Conservation (phyloP, 2,329 filamentous ascomycete genomes). For the Escovopsis weberi region DNA sequence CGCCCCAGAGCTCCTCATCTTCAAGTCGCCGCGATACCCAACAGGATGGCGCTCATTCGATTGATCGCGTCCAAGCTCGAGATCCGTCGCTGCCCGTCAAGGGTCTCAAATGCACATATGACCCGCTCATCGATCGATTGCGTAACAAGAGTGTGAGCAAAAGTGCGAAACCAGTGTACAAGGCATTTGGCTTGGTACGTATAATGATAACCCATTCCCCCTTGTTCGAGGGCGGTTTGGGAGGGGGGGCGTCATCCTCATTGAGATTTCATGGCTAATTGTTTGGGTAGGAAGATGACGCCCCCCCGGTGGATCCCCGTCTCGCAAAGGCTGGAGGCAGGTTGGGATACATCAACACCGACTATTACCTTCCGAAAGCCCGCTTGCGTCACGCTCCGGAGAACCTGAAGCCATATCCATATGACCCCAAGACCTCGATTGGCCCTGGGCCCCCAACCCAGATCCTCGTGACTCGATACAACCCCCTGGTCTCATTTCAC, state of each 20-base stretch:
- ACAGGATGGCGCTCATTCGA: constrained; percentile 19
- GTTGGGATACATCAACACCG: constrained; percentile 52
- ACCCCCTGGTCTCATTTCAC: constrained; percentile 69
- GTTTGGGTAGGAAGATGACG: constrained; percentile 60
- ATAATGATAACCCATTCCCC: constrained; percentile 26
- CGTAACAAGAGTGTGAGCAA: constrained; percentile 37
- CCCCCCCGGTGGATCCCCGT: constrained; percentile 68
- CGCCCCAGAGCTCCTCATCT: constrained; percentile 14
- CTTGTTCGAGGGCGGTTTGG: constrained; percentile 28
- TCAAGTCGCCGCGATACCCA: constrained; percentile 17
- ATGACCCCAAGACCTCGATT: constrained; percentile 70
- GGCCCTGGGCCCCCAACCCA: constrained; percentile 82
- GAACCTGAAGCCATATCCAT: constrained; percentile 65
- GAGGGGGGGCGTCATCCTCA: constrained; percentile 35
- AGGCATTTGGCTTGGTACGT: constrained; percentile 54
- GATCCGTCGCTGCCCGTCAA: constrained; percentile 38
- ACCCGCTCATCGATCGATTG: constrained; percentile 40
- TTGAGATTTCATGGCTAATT: constrained; percentile 42
- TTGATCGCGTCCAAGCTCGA: constrained; percentile 38
- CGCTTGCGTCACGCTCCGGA: constrained; percentile 62
- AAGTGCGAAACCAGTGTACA: constrained; percentile 44
- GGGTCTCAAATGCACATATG: constrained; percentile 46
- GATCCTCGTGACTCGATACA: constrained; percentile 90
- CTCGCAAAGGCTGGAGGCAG: constrained; percentile 50
- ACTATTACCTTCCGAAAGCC: constrained; percentile 56